These are phyloP conservation scores for Aspergillus quadricinctus DNA, from an alignment of 2,329 filamentous ascomycete genomes.

Conservation along the genomic window DNA sequence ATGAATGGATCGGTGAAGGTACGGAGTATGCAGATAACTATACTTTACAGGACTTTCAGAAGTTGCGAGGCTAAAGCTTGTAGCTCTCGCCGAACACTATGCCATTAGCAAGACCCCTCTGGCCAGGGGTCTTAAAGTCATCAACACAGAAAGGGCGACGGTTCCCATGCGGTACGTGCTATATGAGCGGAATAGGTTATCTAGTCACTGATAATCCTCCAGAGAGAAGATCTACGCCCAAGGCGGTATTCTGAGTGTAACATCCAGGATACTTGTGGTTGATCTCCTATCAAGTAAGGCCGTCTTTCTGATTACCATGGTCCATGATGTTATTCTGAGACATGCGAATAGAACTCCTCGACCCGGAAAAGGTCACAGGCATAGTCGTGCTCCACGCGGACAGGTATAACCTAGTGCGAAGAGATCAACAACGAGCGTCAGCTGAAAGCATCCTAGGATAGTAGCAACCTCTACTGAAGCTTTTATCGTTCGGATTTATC, in stretches of 20 bases:
- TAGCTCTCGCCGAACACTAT: constrained; percentile 86
- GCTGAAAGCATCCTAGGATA: constrained; percentile 47
- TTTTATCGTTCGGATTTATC: constrained; percentile 89
- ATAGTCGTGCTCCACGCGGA: constrained; percentile 86
- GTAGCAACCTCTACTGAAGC: constrained; percentile 85
- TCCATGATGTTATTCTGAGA: constrained; percentile 8
- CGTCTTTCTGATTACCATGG: neutral
- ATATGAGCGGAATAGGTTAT: neutral
- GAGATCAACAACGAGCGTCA: neutral
- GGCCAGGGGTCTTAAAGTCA: constrained; percentile 79
- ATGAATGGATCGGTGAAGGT: constrained; percentile 90
- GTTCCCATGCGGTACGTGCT: constrained; percentile 61
- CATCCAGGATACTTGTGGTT: constrained; percentile 89
- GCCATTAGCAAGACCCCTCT: constrained; percentile 78
- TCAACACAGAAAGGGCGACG: constrained; percentile 91
- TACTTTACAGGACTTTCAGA: neutral
- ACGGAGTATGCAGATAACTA: constrained; percentile 5
- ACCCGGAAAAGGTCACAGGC: constrained; percentile 81
- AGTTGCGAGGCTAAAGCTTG: neutral
- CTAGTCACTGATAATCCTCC: constrained; percentile 15
- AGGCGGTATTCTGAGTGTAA: constrained; percentile 93
- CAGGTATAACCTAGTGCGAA: constrained; percentile 33
- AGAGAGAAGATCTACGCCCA: constrained; percentile 86
- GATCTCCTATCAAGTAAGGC: constrained; percentile 71
- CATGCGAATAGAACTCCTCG: constrained; percentile 52